Percentiles rank a stretch among this genome's conserved stretches.
Conservation (phyloP, 331 rosid species). For the Rhamnella rubrinervis region DNA sequence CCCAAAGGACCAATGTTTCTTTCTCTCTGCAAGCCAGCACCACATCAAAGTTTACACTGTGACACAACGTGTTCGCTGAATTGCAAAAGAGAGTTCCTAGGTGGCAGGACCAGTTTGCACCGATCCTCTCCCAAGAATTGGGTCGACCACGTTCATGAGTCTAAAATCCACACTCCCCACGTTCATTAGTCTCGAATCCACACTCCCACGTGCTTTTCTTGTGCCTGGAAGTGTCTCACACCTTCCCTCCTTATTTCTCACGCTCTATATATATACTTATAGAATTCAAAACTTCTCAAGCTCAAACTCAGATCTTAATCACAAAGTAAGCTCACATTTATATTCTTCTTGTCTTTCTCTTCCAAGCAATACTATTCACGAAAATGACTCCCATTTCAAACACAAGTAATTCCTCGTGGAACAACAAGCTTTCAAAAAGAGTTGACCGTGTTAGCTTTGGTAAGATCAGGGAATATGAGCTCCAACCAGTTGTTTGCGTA, state of each 20-base stretch:
- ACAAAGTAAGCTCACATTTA: too few relatives aligned
- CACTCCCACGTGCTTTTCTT: neutral
- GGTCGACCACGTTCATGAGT: neutral
- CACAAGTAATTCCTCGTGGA: neutral
- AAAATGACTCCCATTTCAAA: neutral
- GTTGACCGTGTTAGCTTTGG: neutral
- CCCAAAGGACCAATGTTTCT: neutral
- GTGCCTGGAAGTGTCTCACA: neutral
- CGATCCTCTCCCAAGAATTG: neutral
- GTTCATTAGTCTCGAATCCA: neutral
- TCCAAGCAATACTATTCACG: neutral
- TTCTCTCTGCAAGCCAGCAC: too few relatives aligned
- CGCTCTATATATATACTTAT: neutral
- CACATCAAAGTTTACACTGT: neutral
- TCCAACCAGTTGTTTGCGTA: neutral
- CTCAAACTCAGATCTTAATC: too few relatives aligned
- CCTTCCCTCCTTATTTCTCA: neutral
- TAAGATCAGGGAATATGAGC: neutral
- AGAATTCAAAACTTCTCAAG: too few relatives aligned
- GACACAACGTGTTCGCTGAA: neutral
- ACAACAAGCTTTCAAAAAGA: neutral
- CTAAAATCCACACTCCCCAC: neutral
- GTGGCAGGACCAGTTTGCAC: neutral
- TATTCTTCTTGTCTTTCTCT: neutral
- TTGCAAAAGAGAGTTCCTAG: neutral